A percentile compares a stretch with the other conserved stretches of the same genome.
Conservation (phyloP, 331 rosid species). For the Quercus phellos region DNA sequence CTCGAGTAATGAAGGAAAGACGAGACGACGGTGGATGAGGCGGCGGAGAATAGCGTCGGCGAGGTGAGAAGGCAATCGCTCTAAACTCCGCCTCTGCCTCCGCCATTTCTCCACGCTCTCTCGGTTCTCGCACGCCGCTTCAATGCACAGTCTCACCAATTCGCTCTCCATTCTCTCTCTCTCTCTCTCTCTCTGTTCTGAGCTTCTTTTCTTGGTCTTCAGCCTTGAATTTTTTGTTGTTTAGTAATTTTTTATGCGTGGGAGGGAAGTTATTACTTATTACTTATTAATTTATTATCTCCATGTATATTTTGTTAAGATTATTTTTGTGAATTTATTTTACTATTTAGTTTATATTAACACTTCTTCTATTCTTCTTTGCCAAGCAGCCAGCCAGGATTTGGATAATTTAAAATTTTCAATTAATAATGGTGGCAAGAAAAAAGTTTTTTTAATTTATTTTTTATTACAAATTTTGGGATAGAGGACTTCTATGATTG, state of each 20-base stretch:
- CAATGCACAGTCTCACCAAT: conserved; percentile 57
- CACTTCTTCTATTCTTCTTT: too few species aligned
- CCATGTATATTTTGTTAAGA: too few species aligned
- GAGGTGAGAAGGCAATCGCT: conserved; percentile 65
- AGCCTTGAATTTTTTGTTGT: background rate
- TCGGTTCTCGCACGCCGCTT: conserved; percentile 52
- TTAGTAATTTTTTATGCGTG: background rate
- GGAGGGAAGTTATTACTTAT: background rate
- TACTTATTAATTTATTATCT: too few species aligned
- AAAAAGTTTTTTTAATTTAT: too few species aligned
- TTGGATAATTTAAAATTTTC: too few species aligned
- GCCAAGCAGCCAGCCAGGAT: too few species aligned
- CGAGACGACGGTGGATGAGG: conserved; percentile 60
- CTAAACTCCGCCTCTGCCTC: conserved; percentile 65
- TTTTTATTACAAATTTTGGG: too few species aligned
- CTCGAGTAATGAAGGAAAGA: conserved; percentile 84
- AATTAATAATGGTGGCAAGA: too few species aligned
- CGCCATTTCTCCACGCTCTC: conserved; percentile 68
- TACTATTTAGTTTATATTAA: accelerated
- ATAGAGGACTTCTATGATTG: too few species aligned
- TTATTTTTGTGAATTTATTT: too few species aligned
- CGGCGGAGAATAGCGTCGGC: conserved; percentile 78
- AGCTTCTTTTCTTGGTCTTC: too few species aligned
- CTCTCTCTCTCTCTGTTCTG: background rate
- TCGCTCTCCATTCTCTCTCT: conserved; percentile 25